These are phyloP conservation scores for Adenanthera pavonina DNA, from an alignment of 306 rosid genomes.

Conservation along the genomic window DNA sequence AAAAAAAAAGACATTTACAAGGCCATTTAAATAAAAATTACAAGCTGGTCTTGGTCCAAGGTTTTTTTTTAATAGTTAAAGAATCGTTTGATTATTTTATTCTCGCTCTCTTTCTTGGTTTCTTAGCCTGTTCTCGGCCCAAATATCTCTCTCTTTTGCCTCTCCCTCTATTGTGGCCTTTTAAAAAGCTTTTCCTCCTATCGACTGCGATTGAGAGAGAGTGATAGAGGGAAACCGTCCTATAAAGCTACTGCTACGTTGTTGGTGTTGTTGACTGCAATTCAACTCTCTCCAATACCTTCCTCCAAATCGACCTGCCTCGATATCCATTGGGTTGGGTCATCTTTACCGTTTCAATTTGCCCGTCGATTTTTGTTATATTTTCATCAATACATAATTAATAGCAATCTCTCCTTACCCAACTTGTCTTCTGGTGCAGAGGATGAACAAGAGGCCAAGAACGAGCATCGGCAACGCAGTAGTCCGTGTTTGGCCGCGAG, in stretches of 20 bases:
- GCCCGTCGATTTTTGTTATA: neutral
- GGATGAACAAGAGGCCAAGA: constrained; percentile 62
- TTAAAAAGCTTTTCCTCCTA: too few species aligned
- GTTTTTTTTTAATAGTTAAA: too few species aligned
- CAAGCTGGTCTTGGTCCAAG: too few species aligned
- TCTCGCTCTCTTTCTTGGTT: too few species aligned
- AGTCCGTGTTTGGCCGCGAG: constrained; percentile 71
- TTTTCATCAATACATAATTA: neutral
- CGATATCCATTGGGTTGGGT: neutral
- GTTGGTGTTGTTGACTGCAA: neutral
- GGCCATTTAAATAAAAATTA: too few species aligned
- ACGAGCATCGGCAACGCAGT: constrained; percentile 52
- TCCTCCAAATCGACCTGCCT: neutral
- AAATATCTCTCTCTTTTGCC: too few species aligned
- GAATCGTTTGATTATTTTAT: too few species aligned
- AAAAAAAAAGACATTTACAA: too few species aligned
- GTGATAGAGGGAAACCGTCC: neutral
- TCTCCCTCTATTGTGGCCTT: too few species aligned
- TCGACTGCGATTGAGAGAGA: too few species aligned
- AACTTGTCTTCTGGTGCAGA: neutral
- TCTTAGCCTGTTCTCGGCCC: too few species aligned
- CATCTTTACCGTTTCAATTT: neutral
- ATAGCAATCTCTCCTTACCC: neutral
- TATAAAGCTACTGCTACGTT: neutral
- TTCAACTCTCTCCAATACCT: neutral